Evolutionary conservation across 139 green algal species (phyloP).

Genomic region (Coccomyxa sp.): DNA sequence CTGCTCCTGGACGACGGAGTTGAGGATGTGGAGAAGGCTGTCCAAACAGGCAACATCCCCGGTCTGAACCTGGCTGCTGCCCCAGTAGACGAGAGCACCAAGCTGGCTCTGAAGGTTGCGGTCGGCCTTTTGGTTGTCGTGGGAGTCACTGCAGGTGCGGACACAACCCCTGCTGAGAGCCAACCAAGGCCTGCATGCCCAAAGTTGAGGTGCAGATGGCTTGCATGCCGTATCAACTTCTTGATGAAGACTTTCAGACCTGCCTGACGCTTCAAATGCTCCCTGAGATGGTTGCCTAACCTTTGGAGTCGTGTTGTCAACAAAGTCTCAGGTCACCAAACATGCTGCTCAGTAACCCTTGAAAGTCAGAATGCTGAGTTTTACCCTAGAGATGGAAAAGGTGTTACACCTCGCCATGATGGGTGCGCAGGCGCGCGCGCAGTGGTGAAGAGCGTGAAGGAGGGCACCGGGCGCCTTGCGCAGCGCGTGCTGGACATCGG

Average conservation of each 20-base stretch:
- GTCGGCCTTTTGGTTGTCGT: slow-evolving; percentile 20
- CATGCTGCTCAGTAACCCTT: too few species aligned
- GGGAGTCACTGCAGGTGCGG: slow-evolving; percentile 25
- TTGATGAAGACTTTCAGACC: too few species aligned
- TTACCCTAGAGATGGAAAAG: neutral
- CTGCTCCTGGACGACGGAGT: slow-evolving; percentile 48
- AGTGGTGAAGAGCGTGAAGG: neutral
- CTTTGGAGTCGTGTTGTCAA: too few species aligned
- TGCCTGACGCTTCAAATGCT: too few species aligned
- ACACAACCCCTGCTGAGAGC: too few species aligned
- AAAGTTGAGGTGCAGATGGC: too few species aligned
- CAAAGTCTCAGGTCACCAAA: too few species aligned
- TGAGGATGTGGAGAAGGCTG: slow-evolving; percentile 39
- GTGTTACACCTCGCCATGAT: neutral
- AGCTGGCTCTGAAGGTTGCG: slow-evolving; percentile 31
- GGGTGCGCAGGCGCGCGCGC: neutral
- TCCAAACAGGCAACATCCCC: neutral
- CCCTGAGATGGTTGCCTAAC: too few species aligned
- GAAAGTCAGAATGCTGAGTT: too few species aligned
- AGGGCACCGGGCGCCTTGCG: slow-evolving; percentile 18
- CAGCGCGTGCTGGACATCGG: slow-evolving; percentile 26
- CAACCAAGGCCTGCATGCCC: too few species aligned
- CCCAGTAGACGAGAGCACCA: slow-evolving; percentile 47
- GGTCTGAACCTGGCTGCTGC: neutral
- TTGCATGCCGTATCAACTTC: too few species aligned